Percentiles rank a stretch among this genome's conserved stretches.
Conservation (phyloP, 768 basidiomycete species). For the Russula emetica region DNA sequence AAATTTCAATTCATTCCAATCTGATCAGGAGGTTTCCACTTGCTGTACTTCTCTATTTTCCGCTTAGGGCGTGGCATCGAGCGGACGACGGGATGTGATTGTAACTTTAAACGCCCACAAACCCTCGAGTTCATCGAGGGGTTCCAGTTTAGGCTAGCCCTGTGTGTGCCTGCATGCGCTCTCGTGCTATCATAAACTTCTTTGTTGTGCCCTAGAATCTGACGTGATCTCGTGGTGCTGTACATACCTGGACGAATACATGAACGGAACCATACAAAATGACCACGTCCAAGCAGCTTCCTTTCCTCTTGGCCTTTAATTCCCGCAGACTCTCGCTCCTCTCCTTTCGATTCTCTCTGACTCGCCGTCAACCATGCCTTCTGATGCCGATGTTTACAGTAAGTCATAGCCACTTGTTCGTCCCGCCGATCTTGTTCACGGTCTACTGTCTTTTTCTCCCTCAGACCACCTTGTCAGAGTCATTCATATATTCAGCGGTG, state of each 20-base stretch:
- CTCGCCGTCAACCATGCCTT: conserved; percentile 6
- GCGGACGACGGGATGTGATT: conserved; percentile 2
- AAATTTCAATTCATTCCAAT: background rate
- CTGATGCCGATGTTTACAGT: conserved; percentile 16
- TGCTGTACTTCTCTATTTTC: conserved; percentile 1
- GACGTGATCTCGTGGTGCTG: background rate
- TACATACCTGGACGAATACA: background rate
- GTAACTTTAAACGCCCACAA: background rate
- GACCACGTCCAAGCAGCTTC: conserved; percentile 4
- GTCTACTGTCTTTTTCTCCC: background rate
- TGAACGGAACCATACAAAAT: background rate
- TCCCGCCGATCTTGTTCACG: background rate
- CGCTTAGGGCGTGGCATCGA: conserved; percentile 6
- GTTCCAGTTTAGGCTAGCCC: background rate
- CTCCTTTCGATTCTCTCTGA: background rate
- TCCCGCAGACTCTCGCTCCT: background rate
- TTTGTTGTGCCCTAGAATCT: background rate
- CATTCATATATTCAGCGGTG: conserved; percentile 21
- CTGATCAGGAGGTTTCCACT: background rate
- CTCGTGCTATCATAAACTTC: background rate
- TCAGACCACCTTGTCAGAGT: conserved; percentile 20
- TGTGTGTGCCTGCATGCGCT: background rate
- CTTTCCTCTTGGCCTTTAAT: conserved; percentile 20
- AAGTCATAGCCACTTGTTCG: background rate
- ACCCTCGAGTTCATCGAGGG: background rate